A percentile compares a stretch with the other conserved stretches of the same genome.
Conservation (phyloP, 352 stramenopile species). For the Plasmopara muralis region DNA sequence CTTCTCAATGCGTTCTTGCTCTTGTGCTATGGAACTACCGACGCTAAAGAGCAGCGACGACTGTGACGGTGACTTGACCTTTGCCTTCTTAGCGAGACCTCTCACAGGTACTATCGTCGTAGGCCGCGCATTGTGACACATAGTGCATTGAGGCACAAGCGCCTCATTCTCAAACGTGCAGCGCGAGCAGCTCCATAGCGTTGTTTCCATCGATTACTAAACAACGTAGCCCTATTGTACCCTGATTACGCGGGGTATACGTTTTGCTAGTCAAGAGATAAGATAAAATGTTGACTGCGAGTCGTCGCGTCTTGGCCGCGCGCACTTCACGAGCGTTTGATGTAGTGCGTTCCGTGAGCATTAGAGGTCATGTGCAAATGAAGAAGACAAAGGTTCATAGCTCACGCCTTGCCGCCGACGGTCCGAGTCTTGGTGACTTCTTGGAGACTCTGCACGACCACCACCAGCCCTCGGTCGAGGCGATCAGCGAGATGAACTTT, state of each 20-base stretch:
- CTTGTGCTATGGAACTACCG: conserved; percentile 58
- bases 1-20: conserved; percentile 44
- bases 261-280: conserved; percentile 11
- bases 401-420: conserved; percentile 35
- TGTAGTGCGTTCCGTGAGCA: conserved; percentile 16
- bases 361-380: conserved; percentile 1
- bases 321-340: not conserved
- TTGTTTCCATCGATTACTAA: conserved; percentile 1
- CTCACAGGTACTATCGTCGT: not conserved
- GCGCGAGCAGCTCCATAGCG: conserved; percentile 49
- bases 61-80: conserved; percentile 7
- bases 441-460: conserved; percentile 30
- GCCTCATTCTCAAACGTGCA: conserved; percentile 73
- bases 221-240: conserved; percentile 1
- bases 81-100: conserved; percentile 9
- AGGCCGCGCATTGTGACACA: conserved; percentile 35
- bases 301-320: conserved; percentile 8
- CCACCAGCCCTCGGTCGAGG: conserved; percentile 22
- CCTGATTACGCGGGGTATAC: not conserved
- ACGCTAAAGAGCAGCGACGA: conserved; percentile 43
- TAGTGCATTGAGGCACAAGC: conserved; percentile 33
- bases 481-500: conserved; percentile 74
- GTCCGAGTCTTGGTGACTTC: conserved; percentile 65
- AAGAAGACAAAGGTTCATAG: conserved; percentile 13
- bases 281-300: conserved; percentile 15